Percentiles rank a stretch among this genome's conserved stretches.
These are phyloP conservation scores for Plasmodium relictum DNA, from an alignment of 169 alveolate genomes.

Conservation along the genomic window DNA sequence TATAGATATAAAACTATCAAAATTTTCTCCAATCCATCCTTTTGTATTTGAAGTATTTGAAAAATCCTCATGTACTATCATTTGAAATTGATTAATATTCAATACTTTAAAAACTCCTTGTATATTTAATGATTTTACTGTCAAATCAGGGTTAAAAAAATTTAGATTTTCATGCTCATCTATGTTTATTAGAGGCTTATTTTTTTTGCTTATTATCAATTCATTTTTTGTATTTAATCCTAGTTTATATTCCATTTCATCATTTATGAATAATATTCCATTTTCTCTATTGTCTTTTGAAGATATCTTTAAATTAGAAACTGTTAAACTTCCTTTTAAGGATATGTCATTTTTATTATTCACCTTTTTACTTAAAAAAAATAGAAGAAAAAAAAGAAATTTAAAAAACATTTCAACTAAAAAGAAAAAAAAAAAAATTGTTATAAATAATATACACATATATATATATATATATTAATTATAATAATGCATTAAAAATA, in stretches of 20 bases:
- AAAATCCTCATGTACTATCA: slow-evolving; percentile 84
- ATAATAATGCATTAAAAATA: too few species aligned
- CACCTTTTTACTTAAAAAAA: not conserved
- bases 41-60: slow-evolving; percentile 65
- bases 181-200: slow-evolving; percentile 62
- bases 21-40: slow-evolving; percentile 87
- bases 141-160: slow-evolving; percentile 40
- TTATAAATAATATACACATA: too few species aligned
- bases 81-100: slow-evolving; percentile 82
- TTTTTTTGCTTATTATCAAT: slow-evolving; percentile 67
- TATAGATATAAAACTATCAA: slow-evolving; percentile 65
- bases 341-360: slow-evolving; percentile 27
- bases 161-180: slow-evolving; percentile 64
- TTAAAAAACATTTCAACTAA: not conserved
- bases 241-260: slow-evolving; percentile 43
- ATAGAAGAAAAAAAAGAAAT: not conserved
- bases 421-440: too few species aligned
- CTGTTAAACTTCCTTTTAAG: slow-evolving; percentile 48
- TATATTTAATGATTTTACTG: slow-evolving; percentile 66
- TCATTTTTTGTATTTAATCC: slow-evolving; percentile 39
- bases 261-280: slow-evolving; percentile 38
- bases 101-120: slow-evolving; percentile 80
- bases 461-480: too few species aligned
- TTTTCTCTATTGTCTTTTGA: slow-evolving; percentile 47
- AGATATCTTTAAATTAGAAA: slow-evolving; percentile 49